phyloP scores from a whole-genome alignment of 73 alveolate genomes.

The Loxodes magnus region DNA sequence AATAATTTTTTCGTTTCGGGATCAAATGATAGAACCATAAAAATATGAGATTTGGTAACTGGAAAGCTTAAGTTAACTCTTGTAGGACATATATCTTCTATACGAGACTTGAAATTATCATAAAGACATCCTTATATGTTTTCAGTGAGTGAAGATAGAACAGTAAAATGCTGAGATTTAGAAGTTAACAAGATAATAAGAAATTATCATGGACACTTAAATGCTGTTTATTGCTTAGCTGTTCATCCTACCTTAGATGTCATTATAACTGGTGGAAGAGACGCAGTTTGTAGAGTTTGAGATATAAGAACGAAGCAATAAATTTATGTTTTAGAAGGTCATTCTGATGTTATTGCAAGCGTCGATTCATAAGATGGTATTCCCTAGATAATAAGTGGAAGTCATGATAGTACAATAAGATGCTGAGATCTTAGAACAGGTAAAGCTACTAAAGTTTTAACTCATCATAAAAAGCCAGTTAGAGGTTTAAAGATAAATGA shows the following conservation, averaged over 20 bases:
- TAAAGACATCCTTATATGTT: constrained; percentile 94
- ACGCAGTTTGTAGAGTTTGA: constrained; percentile 94
- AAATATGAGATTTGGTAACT: constrained; percentile 98
- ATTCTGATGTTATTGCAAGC: constrained; percentile 81
- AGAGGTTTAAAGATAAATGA: constrained; percentile 87
- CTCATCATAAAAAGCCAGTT: constrained; percentile 96
- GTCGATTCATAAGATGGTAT: constrained; percentile 79
- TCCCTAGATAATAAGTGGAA: constrained; percentile 84
- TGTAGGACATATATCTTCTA: constrained; percentile 96
- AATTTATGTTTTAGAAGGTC: constrained; percentile 90
- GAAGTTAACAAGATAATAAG: constrained; percentile 96
- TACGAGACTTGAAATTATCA: constrained; percentile 44
- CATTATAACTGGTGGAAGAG: constrained; percentile 91
- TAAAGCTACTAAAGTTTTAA: constrained; percentile 44
- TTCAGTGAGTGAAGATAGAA: constrained; percentile 92
- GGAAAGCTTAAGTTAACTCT: constrained; percentile 89
- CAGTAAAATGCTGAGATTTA: constrained; percentile 94
- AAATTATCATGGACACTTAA: constrained; percentile 95
- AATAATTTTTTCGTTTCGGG: constrained; percentile 96
- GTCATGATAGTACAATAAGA: constrained; percentile 69
- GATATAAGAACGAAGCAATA: constrained; percentile 95
- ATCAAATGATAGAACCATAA: constrained; percentile 92
- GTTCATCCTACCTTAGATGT: constrained; percentile 96
- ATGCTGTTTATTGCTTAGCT: constrained; percentile 77
- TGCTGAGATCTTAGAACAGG: constrained; percentile 45